Evolutionary conservation across 192 early-diverging fungal genomes (phyloP), one percentile per base, ranked within the genome.

Genomic region (Coemansia furcata): DNA sequence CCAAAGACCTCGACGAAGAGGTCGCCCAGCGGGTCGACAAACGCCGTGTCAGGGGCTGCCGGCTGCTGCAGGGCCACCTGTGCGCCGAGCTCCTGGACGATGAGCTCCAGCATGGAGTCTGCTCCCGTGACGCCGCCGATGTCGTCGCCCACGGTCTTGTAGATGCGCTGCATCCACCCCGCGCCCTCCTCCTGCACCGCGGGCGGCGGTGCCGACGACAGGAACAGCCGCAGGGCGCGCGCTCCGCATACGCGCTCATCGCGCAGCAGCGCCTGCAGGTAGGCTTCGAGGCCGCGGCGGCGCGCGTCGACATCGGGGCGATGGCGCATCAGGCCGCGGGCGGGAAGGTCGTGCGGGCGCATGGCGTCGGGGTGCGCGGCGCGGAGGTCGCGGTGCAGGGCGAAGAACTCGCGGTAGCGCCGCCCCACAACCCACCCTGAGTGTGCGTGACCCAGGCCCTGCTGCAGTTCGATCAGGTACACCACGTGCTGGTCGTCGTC

Each of bases 1-100:
- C 95, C 96, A 84, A 98, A 98, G n/a, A 93, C 67, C 74, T 98
- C 94, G 49, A 94, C 87, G 57, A 98, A 88, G 33, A 96, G 74
- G 63, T 95, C 92, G 62, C 91, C 87, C 8, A 95, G 63, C 11
- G 89, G 86, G 49, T 93, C 94, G 5, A 89, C 85, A 32, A 90
- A 88, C 3, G 69, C 67, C 0, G 84, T 82, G 2, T 4, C 60
- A 2, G 65, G 50, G 6, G 37, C 60, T 38, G 21, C 43, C 26
- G 47, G 15, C 60, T 82, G 74, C 69, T 78, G 76, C 68, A 82
- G 60, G 15, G 78, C 81, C 26, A 90, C 85, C 54, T 92, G 87
- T 4, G 86, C 84, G 44, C 88, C 86, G 42, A 92, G 77, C 52
- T 88, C 85, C 60, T 89, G 87, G 9, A 87, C 89, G 8, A 92